Evolutionary conservation across 2,329 filamentous ascomycete species (phyloP), one percentile per base, ranked within the genome.

Genomic region (Beauveria asiatica): DNA sequence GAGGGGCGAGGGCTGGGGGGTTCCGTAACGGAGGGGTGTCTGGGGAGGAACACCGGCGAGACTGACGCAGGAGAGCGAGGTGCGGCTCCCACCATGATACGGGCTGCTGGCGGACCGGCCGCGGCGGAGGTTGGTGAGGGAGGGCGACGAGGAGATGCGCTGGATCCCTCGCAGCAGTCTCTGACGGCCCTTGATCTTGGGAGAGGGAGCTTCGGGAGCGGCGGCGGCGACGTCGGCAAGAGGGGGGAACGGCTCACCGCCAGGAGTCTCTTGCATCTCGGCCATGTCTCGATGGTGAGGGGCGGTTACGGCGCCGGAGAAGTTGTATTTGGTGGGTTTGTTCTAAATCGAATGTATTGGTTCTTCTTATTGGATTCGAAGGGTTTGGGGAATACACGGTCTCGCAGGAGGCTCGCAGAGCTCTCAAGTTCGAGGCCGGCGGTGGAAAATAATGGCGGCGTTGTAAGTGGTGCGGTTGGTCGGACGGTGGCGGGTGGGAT

Each of bases 81-180:
- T 75, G n/a, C 76, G 72, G 44, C 70, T 72, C 64, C 84, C 76
- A 16, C 57, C 50, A 41, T 53, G 57, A 79, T 91, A 86, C 10
- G 87, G 84, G 67, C 87, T 88, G 68, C 83, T 86, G 61, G 83
- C 81, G 7, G 90, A 87, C 60, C 85, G 81, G 27, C 84, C 77
- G 62, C 88, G 83, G 60, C 84, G 81, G 58, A 85, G 73, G 61
- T 83, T 82, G 45, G 82, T 78, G 55, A 96, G 75, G 17, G 88
- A 89, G 1, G 89, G 86, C 7, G 87, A 90, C 0, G 91, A 96
- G 11, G 89, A 87, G 68, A 95, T 93, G 61, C 90, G 86, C 63
- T 93, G 87, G 53, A 96, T 80, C 37, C 86, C 84, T 64, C 86
- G 85, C 19, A 95, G 77, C 39, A 96, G 74, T 62, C 86, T 84